A percentile compares a stretch with the other conserved stretches of the same genome.
phyloP scores from a whole-genome alignment of 129 eudicot genomes.

The Chrysanthemum seticuspe region DNA sequence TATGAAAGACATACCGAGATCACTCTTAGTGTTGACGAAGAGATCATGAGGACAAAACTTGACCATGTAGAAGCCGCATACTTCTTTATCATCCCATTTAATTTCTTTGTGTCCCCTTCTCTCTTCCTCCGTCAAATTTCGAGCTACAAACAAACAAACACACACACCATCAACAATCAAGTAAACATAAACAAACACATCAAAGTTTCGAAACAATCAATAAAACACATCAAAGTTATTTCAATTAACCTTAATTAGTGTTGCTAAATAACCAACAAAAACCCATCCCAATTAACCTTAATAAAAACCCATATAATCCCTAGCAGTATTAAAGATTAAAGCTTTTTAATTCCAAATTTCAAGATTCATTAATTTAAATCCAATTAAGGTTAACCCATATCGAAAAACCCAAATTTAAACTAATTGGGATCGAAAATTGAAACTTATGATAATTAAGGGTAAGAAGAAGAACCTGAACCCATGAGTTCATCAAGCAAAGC shows the following conservation, averaged over 20 bases:
- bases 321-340: no score
- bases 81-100: slow-evolving; percentile 94
- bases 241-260: not conserved
- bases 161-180: not conserved
- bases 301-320: no score
- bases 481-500: slow-evolving; percentile 97
- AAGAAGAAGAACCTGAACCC: slow-evolving; percentile 67
- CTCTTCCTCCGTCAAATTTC: slow-evolving; percentile 96
- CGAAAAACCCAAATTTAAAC: not conserved
- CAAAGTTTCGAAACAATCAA: no score
- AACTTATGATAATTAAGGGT: not conserved
- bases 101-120: slow-evolving; percentile 82
- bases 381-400: not conserved
- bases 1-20: slow-evolving; percentile 59
- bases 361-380: no score
- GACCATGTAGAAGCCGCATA: slow-evolving; percentile 83
- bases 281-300: no score
- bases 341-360: no score
- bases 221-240: not conserved
- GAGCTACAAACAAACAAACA: slow-evolving; percentile 40
- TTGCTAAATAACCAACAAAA: no score
- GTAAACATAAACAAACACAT: not conserved
- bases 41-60: slow-evolving; percentile 97
- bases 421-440: not conserved
- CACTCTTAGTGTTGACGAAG: slow-evolving; percentile 91